phyloP scores from a whole-genome alignment of 805 yeast species.

The Hanseniaspora osmophila region DNA sequence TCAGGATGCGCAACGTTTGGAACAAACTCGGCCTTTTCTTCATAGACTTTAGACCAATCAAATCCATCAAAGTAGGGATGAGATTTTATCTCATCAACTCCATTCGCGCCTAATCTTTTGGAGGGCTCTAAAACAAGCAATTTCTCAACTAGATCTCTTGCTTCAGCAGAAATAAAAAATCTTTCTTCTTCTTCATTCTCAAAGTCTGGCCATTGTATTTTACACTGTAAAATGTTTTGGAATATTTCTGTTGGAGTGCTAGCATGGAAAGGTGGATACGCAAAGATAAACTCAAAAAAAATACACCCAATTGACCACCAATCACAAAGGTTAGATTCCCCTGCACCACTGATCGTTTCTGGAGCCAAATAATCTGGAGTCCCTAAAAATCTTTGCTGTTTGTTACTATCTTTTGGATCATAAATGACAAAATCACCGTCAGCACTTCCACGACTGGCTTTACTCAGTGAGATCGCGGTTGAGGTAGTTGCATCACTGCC shows the following conservation, averaged over 20 bases:
- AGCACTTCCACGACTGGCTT: background rate
- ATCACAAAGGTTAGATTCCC: constrained; percentile 53
- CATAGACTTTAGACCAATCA: constrained; percentile 61
- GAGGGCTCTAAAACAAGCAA: constrained; percentile 52
- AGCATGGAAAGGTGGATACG: constrained; percentile 91
- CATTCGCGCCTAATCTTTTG: constrained; percentile 61
- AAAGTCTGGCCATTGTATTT: constrained; percentile 74
- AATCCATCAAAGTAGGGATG: constrained; percentile 68
- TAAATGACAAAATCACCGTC: constrained; percentile 44
- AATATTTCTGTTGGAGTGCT: constrained; percentile 68
- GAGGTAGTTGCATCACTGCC: background rate
- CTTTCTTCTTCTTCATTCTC: constrained; percentile 36
- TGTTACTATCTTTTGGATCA: constrained; percentile 48
- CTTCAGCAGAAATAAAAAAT: constrained; percentile 44
- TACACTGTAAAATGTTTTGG: constrained; percentile 58
- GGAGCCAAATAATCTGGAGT: constrained; percentile 98
- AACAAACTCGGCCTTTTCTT: constrained; percentile 66
- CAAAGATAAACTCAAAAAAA: constrained; percentile 78
- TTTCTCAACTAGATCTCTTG: constrained; percentile 56
- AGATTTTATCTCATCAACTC: constrained; percentile 60
- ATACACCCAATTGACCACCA: constrained; percentile 99
- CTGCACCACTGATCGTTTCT: constrained; percentile 75
- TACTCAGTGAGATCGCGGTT: background rate
- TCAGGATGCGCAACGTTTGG: constrained; percentile 72
- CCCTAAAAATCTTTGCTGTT: constrained; percentile 64